These are phyloP conservation scores for Cerrena zonata DNA, from an alignment of 1,284 basidiomycete species.

Conservation along the genomic window DNA sequence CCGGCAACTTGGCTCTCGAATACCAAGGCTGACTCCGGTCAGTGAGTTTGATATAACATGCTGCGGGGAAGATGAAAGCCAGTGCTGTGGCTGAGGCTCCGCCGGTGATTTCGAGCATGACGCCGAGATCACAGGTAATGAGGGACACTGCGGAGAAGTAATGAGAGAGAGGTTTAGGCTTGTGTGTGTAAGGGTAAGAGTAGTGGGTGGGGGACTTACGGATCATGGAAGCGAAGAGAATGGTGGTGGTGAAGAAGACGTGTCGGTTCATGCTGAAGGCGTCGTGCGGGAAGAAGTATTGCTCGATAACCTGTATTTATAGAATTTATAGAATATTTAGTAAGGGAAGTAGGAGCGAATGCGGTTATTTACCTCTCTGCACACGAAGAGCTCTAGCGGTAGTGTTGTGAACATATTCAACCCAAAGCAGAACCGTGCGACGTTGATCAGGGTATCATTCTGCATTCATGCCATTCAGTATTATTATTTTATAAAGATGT, in stretches of 20 bases:
- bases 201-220: conserved; percentile 42
- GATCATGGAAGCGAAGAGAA: conserved; percentile 80
- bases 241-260: conserved; percentile 82
- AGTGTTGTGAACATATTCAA: conserved; percentile 98
- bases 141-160: conserved; percentile 64
- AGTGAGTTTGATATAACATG: conserved; percentile 76
- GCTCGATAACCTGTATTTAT: conserved; percentile 83
- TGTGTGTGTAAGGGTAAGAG: conserved; percentile 7
- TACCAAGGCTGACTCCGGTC: conserved; percentile 58
- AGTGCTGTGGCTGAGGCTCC: conserved; percentile 91
- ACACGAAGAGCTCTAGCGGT: conserved; percentile 89
- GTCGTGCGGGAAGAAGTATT: conserved; percentile 86
- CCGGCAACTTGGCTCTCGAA: conserved; percentile 67
- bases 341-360: conserved; percentile 1
- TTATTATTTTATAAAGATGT: conserved; percentile 1
- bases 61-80: conserved; percentile 90
- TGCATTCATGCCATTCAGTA: conserved; percentile 24
- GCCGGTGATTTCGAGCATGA: conserved; percentile 95
- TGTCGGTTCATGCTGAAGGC: conserved; percentile 79
- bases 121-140: conserved; percentile 91
- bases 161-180: background rate
- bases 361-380: conserved; percentile 66
- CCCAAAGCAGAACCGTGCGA: conserved; percentile 93
- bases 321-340: background rate
- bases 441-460: conserved; percentile 82